Evolutionary conservation across 225 moss, liverwort and hornwort species (phyloP), one percentile per base, ranked within the genome.

Genomic region (Pleurozium schreberi): DNA sequence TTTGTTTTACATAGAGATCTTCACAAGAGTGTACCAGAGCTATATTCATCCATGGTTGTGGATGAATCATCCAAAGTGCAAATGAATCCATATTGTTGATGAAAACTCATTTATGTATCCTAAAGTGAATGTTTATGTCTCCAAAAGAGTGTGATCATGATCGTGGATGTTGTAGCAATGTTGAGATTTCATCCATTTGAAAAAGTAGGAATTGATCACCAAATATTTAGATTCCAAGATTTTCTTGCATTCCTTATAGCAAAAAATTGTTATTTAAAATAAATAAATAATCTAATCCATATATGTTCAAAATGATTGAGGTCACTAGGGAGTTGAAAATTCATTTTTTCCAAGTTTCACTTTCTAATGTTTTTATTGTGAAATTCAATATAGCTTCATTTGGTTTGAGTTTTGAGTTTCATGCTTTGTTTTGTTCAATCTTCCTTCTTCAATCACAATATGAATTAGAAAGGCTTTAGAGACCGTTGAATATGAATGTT

Each of bases 361-460:
- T 27, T 43, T 17, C 17, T 28, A 6, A 16, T 28, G 0, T 17
- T 71, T 23, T 71, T 73, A 11, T 45, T 71, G 16, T 43, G 0
- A 43, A 73, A 45, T 73, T 74, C 30, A 30, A 18, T 45, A 31
- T 47, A 18, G 4, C 18, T 74, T 47, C 4, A 74, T 74, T 74
- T 18, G 28, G 9, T 45, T 45, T 73, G 10, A 45, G 2, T 45
- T 28, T 45, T 47, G 19, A 7, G 2, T 75, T 45, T 49, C 2
- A 10, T 47, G 0, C 4, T 74, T 18, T 74, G 30, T 30, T 47
- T 74, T 31, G 11, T 74, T 74, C 19, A 49, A 18, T 49, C 18
- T 75, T 49, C 2, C 1, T 5, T 19, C 0, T 49, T 75, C 1
- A 0, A 0, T 11, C 1, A 7, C 5, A 33, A 31, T 31, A 75